These are phyloP conservation scores for Chamaecrista fasciculata DNA, from an alignment of 306 rosid species.

Conservation along the genomic window DNA sequence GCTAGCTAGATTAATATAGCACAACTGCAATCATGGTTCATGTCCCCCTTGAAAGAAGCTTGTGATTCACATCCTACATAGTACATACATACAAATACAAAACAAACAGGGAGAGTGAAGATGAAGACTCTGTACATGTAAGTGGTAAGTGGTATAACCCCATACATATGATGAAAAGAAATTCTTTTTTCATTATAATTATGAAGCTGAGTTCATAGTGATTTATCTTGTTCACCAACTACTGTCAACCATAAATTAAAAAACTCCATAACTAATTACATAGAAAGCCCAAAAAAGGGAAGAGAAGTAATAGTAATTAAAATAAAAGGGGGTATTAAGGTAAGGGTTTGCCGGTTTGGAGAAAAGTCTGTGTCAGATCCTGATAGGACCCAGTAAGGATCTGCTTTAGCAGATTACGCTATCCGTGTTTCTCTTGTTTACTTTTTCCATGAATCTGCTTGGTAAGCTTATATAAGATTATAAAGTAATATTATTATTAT, in stretches of 20 bases:
- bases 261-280: conserved; percentile 28
- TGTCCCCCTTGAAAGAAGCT: conserved; percentile 46
- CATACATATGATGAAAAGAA: too few species aligned
- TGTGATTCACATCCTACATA: conserved; percentile 62
- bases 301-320: too few species aligned
- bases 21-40: conserved; percentile 47
- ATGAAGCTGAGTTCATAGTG: conserved; percentile 17
- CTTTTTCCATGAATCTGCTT: not conserved
- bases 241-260: conserved; percentile 34
- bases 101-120: conserved; percentile 36
- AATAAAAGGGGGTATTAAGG: conserved; percentile 19
- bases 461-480: too few species aligned
- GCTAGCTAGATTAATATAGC: too few species aligned
- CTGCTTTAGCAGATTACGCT: conserved; percentile 61
- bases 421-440: conserved; percentile 12
- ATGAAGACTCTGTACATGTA: conserved; percentile 36
- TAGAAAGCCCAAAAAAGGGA: too few species aligned
- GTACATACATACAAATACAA: too few species aligned
- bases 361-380: conserved; percentile 63
- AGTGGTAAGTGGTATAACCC: too few species aligned
- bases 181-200: conserved; percentile 15
- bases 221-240: conserved; percentile 51
- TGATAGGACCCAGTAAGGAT: conserved; percentile 61
- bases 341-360: conserved; percentile 64
- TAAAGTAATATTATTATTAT: not conserved